Evolutionary conservation across 768 basidiomycete species (phyloP), one percentile per base, ranked within the genome.

Genomic region (Mycena sanguinolenta): DNA sequence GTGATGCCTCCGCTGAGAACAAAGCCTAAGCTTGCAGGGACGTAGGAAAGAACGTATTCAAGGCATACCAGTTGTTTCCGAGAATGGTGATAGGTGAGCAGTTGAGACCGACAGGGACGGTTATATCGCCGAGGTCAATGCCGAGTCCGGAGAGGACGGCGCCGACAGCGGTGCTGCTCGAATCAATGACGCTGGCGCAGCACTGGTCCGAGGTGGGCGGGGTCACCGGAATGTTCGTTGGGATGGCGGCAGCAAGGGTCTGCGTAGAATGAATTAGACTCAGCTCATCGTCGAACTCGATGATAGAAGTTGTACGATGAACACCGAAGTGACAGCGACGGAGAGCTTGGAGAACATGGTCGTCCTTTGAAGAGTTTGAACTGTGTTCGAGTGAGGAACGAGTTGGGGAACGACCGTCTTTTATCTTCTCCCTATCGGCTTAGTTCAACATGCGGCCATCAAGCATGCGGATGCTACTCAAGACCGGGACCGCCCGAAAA

Each of bases 171-270:
- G 54, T 42, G 60, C 65, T 67, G 39, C 38, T 67, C 21, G 70
- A 67, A 57, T 46, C 55, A 17, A 63, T 54, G 36, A 71, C 70
- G 55, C 70, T 71, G 59, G n/a, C 23, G 55, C 70, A 71, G 65
- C 70, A 71, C 55, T 71, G 70, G 60, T 57, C 21, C 4, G 65
- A 71, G 54, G 53, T 53, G n/a, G 70, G 70, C 34, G 70, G 39
- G 32, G 65, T 67, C 1, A 71, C 57, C n/a, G 70, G 70, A 21
- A 38, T 12, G 46, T 44, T 42, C 27, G 44, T 38, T 44, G 65
- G 57, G 4, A 52, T 64, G 69, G 69, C 69, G 69, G 69, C 69
- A 62, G 69, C 69, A 66, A 66, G 64, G 69, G 69, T 67, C 70
- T 71, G 30, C 7, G 34, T 19, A 44, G n/a, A 46, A 3, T 7